phyloP scores from a whole-genome alignment of 768 basidiomycete species.

The Mrakia gelida region DNA sequence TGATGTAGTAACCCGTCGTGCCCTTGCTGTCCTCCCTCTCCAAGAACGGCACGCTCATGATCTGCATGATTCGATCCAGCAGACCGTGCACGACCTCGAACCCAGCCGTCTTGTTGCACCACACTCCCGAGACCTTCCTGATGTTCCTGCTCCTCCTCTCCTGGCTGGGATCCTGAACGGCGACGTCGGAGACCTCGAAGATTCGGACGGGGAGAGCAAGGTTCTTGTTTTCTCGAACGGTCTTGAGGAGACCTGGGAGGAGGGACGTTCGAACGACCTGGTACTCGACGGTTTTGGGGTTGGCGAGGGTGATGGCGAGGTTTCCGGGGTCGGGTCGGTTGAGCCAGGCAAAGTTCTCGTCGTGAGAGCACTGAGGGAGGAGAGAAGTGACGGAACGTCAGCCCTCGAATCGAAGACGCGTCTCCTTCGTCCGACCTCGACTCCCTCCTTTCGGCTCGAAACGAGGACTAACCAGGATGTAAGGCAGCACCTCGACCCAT shows the following conservation, averaged over 20 bases:
- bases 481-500: constrained; percentile 90
- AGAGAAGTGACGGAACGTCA: constrained; percentile 36
- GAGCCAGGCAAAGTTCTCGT: constrained; percentile 93
- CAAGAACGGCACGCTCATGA: constrained; percentile 85
- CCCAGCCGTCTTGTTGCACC: constrained; percentile 94
- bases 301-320: constrained; percentile 83
- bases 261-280: constrained; percentile 96
- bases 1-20: constrained; percentile 82
- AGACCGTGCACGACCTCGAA: constrained; percentile 96
- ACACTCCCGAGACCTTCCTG: constrained; percentile 80
- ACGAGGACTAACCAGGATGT: constrained; percentile 69
- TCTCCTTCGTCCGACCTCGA: not conserved
- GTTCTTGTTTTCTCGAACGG: constrained; percentile 90
- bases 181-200: constrained; percentile 91
- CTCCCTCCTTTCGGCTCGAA: not conserved
- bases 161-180: constrained; percentile 89
- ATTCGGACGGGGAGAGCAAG: constrained; percentile 86
- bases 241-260: constrained; percentile 92
- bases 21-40: constrained; percentile 55
- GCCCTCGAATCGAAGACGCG: not conserved
- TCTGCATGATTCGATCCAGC: constrained; percentile 90
- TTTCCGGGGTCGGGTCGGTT: constrained; percentile 78
- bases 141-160: constrained; percentile 64
- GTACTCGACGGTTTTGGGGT: constrained; percentile 96
- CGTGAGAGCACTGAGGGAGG: constrained; percentile 73